These are phyloP conservation scores for Cyclostephanos tholiformis DNA, from an alignment of 108 stramenopile genomes.

Conservation along the genomic window DNA sequence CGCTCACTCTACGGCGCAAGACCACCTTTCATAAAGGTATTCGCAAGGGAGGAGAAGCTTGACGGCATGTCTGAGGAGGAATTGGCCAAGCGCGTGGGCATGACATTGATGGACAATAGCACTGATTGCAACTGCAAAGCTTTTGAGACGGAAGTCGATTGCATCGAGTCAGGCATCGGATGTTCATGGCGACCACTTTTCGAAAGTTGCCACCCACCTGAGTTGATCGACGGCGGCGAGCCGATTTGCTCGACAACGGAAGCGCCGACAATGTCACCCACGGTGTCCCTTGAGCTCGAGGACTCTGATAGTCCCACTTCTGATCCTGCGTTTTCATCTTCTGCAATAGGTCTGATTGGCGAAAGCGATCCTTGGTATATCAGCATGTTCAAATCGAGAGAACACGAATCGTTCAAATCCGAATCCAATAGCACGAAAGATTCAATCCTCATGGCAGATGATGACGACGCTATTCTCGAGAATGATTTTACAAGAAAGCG, in stretches of 20 bases:
- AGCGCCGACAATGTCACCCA: constrained; percentile 58
- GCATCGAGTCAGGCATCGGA: constrained; percentile 51
- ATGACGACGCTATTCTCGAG: constrained; percentile 43
- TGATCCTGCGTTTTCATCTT: not conserved
- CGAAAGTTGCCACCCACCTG: constrained; percentile 59
- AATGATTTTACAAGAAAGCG: constrained; percentile 10
- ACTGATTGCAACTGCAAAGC: constrained; percentile 62
- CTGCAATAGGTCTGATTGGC: not conserved
- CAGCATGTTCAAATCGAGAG: constrained; percentile 52
- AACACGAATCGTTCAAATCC: constrained; percentile 35
- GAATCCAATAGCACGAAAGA: constrained; percentile 27
- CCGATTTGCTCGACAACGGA: constrained; percentile 58
- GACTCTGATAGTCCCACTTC: constrained; percentile 51
- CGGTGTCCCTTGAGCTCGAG: constrained; percentile 44
- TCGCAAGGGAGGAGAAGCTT: constrained; percentile 59
- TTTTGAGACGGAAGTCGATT: constrained; percentile 55
- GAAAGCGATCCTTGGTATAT: constrained; percentile 47
- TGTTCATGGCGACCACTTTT: constrained; percentile 48
- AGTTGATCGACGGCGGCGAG: constrained; percentile 59
- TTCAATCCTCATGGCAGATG: constrained; percentile 18
- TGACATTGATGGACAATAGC: constrained; percentile 41
- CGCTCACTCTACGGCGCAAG: constrained; percentile 62
- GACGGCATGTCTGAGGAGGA: constrained; percentile 63
- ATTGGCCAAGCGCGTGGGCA: constrained; percentile 39
- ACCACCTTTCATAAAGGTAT: constrained; percentile 59